Evolutionary conservation across 1,139 yeast genomes (phyloP), one percentile per base, ranked within the genome.

Genomic region (Torulaspora pretoriensis): DNA sequence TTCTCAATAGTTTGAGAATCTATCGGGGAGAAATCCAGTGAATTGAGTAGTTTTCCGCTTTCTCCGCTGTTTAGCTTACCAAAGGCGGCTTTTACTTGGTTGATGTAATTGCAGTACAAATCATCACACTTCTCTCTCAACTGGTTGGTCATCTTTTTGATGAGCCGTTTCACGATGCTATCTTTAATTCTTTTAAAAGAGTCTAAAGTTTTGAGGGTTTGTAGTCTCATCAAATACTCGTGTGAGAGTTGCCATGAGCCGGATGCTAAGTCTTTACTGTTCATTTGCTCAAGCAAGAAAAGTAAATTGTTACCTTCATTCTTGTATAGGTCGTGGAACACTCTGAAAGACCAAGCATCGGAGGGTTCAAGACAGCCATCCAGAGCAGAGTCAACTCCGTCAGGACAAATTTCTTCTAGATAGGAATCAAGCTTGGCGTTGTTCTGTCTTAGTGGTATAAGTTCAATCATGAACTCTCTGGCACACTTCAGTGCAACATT

Each of bases 191-290:
- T 56, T 39, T 65, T 63, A 43, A 61, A 51, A 6, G 51, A 52
- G 32, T 64, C 68, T 30, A 66, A 49, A 5, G 67, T 66, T 42
- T 65, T 63, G 10, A 64, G 50, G 1, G 69, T 64, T 8, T 63
- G 49, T 8, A 64, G 38, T 16, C 44, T 42, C 3, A 55, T 52
- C 19, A 57, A 43, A 31, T 64, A 63, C 17, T 43, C 40, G 43
- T 61, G 60, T 12, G 57, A 49, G 28, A 55, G 38, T 26, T 42
- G 49, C 59, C 60, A 62, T 9, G 49, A 49, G 33, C 33, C 38
- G 43, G 31, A 35, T 25, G 23, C n/a, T n/a, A 34, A 37, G 16
- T 37, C 44, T 14, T 16, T 38, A 35, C 10, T 26, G 13, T 13
- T 19, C 17, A 38, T 6, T 3, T 38, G 22, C 23, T 42, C 30